A percentile compares a stretch with the other conserved stretches of the same genome.
These are phyloP conservation scores for Pythium folliculosum DNA, from an alignment of 352 stramenopile species.

Conservation along the genomic window DNA sequence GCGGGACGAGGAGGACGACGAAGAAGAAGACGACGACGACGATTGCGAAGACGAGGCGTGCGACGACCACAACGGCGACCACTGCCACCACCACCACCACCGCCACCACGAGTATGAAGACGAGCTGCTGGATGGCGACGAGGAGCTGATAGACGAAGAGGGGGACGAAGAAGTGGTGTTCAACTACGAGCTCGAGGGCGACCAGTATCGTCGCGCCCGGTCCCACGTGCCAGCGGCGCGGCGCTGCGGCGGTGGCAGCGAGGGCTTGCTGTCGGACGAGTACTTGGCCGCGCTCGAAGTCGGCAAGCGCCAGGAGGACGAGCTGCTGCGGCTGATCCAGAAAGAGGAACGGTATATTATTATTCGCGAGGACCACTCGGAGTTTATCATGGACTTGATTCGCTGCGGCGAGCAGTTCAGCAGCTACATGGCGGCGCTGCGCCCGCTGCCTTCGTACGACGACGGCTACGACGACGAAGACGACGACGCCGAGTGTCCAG, in stretches of 20 bases:
- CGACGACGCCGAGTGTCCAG: constrained; percentile 65
- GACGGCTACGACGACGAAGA: constrained; percentile 49
- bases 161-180: constrained; percentile 73
- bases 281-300: constrained; percentile 67
- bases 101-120: constrained; percentile 9
- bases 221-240: not conserved
- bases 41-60: constrained; percentile 31
- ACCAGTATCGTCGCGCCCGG: constrained; percentile 29
- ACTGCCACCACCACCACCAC: constrained; percentile 39
- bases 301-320: constrained; percentile 64
- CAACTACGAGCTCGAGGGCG: constrained; percentile 70
- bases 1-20: constrained; percentile 52
- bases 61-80: constrained; percentile 23
- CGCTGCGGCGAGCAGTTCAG: constrained; percentile 74
- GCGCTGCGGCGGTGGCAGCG: constrained; percentile 7
- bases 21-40: constrained; percentile 55
- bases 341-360: constrained; percentile 85
- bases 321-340: constrained; percentile 72
- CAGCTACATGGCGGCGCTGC: constrained; percentile 59
- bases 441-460: constrained; percentile 21
- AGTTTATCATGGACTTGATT: constrained; percentile 83
- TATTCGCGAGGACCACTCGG: constrained; percentile 77
- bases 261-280: constrained; percentile 55
- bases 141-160: constrained; percentile 30
- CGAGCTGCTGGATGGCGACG: constrained; percentile 22